Evolutionary conservation across 176 grass and related monocot genomes (phyloP).

Genomic region (Phoenix roebelenii): DNA sequence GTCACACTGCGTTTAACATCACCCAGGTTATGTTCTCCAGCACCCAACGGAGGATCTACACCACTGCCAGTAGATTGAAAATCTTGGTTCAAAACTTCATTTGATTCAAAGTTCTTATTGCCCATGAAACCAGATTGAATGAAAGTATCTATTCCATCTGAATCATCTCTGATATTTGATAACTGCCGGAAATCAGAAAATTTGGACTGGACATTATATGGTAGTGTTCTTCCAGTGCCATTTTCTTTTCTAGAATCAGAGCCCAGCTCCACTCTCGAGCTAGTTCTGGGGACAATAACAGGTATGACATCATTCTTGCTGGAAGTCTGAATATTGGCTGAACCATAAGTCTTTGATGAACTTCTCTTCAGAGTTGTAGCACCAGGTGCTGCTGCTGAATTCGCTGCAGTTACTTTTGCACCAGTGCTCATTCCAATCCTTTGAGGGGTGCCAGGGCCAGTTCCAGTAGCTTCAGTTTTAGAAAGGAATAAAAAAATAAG

Average conservation of each 20-base stretch:
- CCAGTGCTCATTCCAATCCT: constrained; percentile 41
- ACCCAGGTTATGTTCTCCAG: constrained; percentile 43
- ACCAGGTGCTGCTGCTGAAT: constrained; percentile 39
- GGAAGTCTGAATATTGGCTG: constrained; percentile 42
- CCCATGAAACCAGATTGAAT: constrained; percentile 6
- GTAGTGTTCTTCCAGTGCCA: constrained; percentile 7
- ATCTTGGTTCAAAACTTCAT: constrained; percentile 43
- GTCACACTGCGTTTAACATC: constrained; percentile 23
- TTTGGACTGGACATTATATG: too few relatives aligned
- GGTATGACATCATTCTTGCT: constrained; percentile 57
- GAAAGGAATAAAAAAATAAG: constrained; percentile 27
- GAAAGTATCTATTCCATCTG: constrained; percentile 26
- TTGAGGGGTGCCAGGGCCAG: constrained; percentile 62
- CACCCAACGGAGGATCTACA: constrained; percentile 32
- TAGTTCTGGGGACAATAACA: constrained; percentile 79
- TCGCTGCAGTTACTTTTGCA: constrained; percentile 37
- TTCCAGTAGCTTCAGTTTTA: constrained; percentile 45
- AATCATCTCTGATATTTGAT: constrained; percentile 34
- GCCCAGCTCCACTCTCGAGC: constrained; percentile 47
- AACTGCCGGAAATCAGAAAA: constrained; percentile 13
- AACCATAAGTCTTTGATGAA: constrained; percentile 44
- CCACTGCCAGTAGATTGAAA: constrained; percentile 46
- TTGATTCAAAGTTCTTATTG: constrained; percentile 38
- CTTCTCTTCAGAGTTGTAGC: constrained; percentile 53
- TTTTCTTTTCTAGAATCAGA: constrained; percentile 54